Base-by-base conservation (phyloP, 139 green algal species). In the Chlamydomonas incerta region DNA sequence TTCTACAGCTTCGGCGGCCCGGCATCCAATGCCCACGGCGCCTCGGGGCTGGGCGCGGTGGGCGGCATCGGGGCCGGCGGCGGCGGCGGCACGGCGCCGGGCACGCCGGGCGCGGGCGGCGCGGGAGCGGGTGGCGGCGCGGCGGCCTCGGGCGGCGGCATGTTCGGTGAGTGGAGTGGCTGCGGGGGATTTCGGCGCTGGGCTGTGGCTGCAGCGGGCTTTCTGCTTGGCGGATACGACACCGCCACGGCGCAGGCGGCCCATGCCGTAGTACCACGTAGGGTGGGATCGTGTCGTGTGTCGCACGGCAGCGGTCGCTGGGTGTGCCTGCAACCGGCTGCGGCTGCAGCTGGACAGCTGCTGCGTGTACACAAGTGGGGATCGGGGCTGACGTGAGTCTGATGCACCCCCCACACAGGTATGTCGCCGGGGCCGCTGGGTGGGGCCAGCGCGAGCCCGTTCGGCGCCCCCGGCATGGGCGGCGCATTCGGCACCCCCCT, bases 1-100 rank as follows among this genome's bases (percentile, higher is more conserved):
- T 82, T 72, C 34, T 80, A 80, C 73, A 68, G 52, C 73, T 80
- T 80, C 21, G 73, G 73, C 6, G 73, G 73, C 10, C 73, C 73
- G 18, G 73, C 26, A 15, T 9, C 60, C 18, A 2, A 15, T 21
- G 41, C 41, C n/a, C n/a, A n/a, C n/a, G n/a, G n/a, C n/a, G n/a
- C n/a, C n/a, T n/a, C n/a, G n/a, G n/a, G n/a, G n/a, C n/a, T n/a
- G n/a, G n/a, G n/a, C n/a, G n/a, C n/a, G n/a, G n/a, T n/a, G n/a
- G n/a, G n/a, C 41, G 41, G 41, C 41, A 50, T 13, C 41, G 41
- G 60, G 17, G 55, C 55, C 55, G 55, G 20, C 11, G 55, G 55
- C 55, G 9, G 8, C 8, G 72, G 29, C 15, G 13, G 26, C 41
- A 17, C 3, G 28, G 60, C 15, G 47, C 21, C 47, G 10, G 33